Conservation (phyloP, 345 rosid genomes). For the Trapa incisa region DNA sequence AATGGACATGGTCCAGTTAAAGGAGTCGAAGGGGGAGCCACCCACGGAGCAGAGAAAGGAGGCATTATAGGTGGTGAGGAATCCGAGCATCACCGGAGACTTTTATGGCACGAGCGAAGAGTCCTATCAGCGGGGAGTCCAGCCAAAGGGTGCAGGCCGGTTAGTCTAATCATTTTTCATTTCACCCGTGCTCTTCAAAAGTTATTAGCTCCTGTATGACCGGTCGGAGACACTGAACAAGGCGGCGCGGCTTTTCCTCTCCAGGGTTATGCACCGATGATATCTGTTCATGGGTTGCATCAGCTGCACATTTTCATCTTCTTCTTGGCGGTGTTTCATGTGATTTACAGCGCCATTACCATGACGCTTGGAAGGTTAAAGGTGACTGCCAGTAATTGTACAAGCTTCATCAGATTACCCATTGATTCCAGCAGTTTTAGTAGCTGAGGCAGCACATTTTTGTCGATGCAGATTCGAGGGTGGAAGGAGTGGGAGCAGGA, state of each 20-base stretch:
- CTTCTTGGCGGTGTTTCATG: conserved; percentile 93
- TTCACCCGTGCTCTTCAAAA: not conserved
- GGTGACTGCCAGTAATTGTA: conserved; percentile 23
- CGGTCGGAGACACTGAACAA: too few relatives aligned
- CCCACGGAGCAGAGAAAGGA: not conserved
- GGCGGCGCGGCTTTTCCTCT: not conserved
- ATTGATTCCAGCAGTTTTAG: not conserved
- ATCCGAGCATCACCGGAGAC: conserved; percentile 22
- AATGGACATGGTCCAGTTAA: not conserved
- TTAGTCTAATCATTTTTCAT: conserved; percentile 8
- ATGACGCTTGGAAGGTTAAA: conserved; percentile 88
- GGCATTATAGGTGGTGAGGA: conserved; percentile 6
- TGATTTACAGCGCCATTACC: conserved; percentile 53
- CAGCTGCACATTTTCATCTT: conserved; percentile 88
- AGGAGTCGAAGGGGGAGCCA: not conserved
- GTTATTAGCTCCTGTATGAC: not conserved
- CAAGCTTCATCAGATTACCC: not conserved
- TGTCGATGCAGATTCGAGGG: conserved; percentile 54
- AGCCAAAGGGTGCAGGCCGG: conserved; percentile 19
- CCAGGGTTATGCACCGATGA: conserved; percentile 69
- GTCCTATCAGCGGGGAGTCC: conserved; percentile 23
- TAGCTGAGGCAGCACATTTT: not conserved
- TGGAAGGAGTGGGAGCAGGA: conserved; percentile 87
- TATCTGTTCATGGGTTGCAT: conserved; percentile 69
- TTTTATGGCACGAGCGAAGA: conserved; percentile 31